A percentile compares a stretch with the other conserved stretches of the same genome.
Evolutionary conservation across 306 rosid genomes (phyloP).

Genomic region (Glycine latifolia): DNA sequence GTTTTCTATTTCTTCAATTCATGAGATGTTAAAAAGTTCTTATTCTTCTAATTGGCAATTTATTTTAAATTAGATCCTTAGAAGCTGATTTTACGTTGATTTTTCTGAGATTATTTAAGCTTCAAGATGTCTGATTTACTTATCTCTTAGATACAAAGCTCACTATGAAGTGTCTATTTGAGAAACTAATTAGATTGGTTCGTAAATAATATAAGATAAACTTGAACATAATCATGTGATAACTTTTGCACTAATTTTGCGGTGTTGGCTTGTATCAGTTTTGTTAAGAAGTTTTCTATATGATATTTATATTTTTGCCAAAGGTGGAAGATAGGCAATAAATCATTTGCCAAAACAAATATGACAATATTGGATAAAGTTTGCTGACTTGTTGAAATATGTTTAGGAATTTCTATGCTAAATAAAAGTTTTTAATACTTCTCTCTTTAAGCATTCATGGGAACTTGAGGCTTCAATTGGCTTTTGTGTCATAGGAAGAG

Average conservation of each 20-base stretch:
- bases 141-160: neutral
- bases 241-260: slow-evolving; percentile 21
- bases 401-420: neutral
- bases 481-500: neutral
- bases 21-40: neutral
- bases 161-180: slow-evolving; percentile 3
- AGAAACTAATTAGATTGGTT: neutral
- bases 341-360: slow-evolving; percentile 9
- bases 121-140: slow-evolving; percentile 18
- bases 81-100: slow-evolving; percentile 17
- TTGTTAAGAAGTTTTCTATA: slow-evolving; percentile 6
- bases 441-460: slow-evolving; percentile 18
- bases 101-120: neutral
- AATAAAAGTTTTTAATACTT: neutral
- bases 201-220: slow-evolving; percentile 1
- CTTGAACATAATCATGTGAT: neutral
- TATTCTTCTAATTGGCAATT: slow-evolving; percentile 14
- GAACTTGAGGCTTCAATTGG: neutral
- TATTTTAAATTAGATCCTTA: slow-evolving; percentile 18
- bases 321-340: neutral
- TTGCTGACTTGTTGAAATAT: neutral
- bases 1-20: neutral
- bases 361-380: neutral
- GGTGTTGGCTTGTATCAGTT: slow-evolving; percentile 6
- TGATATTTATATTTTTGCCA: neutral